Percentiles rank a stretch among this genome's conserved stretches.
Conservation (phyloP, 106 monocot species). For the Apostasia ramifera region DNA sequence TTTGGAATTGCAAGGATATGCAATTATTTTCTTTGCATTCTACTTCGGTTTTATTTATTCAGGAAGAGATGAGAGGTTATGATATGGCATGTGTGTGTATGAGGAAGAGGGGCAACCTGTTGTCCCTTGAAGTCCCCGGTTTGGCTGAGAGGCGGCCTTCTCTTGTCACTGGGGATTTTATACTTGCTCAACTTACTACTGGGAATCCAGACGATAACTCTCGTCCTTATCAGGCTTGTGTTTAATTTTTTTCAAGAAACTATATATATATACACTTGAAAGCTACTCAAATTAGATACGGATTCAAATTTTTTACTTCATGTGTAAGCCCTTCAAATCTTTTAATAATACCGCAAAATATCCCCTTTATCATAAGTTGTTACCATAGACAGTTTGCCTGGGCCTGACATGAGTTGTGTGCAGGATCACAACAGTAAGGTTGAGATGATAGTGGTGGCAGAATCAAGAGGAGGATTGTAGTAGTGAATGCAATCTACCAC, state of each 20-base stretch:
- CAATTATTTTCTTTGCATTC: constrained; percentile 6
- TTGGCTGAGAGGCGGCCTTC: constrained; percentile 93
- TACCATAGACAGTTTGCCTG: no score
- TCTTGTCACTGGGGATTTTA: constrained; percentile 68
- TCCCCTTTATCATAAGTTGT: no score
- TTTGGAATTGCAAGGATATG: not conserved
- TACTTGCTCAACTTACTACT: constrained; percentile 42
- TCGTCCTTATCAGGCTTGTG: constrained; percentile 50
- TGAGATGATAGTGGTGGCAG: no score
- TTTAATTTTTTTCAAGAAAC: not conserved
- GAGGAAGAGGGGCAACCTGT: constrained; percentile 54
- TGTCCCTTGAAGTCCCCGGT: constrained; percentile 83
- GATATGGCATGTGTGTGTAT: constrained; percentile 73
- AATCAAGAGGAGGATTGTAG: no score
- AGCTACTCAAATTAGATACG: no score
- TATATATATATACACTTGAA: not conserved
- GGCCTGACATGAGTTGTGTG: no score
- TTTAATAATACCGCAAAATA: no score
- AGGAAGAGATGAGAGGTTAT: constrained; percentile 84
- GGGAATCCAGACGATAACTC: constrained; percentile 5
- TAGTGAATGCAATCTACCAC: no score
- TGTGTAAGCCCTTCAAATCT: no score
- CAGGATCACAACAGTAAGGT: no score
- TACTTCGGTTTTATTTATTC: constrained; percentile 11
- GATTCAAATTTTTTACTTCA: no score